A percentile compares a stretch with the other conserved stretches of the same genome.
Conservation (phyloP, 73 alveolate genomes). For the Tetrahymena elliotti region DNA sequence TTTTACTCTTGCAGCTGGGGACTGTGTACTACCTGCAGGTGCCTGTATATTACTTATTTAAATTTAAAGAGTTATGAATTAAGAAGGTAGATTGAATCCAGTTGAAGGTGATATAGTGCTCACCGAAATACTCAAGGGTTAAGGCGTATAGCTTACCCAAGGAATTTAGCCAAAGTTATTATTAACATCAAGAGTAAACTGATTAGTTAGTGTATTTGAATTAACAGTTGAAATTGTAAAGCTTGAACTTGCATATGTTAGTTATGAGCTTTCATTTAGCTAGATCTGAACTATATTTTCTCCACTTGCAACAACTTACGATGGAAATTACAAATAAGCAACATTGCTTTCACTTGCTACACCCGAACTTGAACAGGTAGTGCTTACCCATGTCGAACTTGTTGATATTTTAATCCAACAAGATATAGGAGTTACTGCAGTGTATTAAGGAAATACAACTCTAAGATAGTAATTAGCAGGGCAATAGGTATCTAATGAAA, state of each 20-base stretch:
- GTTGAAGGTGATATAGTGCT: neutral
- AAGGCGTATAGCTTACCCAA: neutral
- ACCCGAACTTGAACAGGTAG: neutral
- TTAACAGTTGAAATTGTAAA: neutral
- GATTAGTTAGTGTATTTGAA: neutral
- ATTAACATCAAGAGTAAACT: neutral
- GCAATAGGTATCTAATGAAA: neutral
- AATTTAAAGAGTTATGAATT: neutral
- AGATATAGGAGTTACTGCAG: neutral
- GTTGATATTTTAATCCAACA: neutral
- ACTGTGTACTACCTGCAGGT: neutral
- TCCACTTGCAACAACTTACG: neutral
- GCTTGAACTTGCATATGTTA: neutral
- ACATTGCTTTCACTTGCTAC: neutral
- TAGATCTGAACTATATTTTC: neutral
- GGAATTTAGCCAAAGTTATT: neutral
- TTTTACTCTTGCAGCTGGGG: neutral
- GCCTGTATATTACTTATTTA: neutral
- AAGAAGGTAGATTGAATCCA: neutral
- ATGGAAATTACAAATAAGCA: neutral
- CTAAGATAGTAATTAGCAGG: neutral
- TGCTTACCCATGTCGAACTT: neutral
- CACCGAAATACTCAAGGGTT: neutral
- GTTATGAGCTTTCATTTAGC: neutral
- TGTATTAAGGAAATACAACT: neutral